A percentile compares a stretch with the other conserved stretches of the same genome.
Evolutionary conservation across 2,329 filamentous ascomycete species (phyloP).

Genomic region (Shiraia bambusicola): DNA sequence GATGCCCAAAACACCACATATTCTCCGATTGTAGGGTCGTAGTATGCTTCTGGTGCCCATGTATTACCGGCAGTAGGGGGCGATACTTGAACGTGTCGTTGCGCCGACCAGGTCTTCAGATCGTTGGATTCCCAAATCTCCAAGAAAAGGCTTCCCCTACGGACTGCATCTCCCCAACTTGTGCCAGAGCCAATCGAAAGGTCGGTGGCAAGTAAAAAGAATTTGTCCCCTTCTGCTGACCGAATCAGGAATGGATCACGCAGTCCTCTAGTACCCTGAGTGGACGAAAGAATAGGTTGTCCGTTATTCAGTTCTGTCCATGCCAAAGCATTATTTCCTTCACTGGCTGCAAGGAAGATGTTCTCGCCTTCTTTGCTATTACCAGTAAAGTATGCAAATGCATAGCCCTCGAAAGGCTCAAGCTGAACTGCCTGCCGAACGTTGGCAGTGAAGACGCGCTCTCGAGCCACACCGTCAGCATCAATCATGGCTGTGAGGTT

Average conservation of each 20-base stretch:
- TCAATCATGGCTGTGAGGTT: constrained; percentile 43
- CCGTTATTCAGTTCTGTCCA: constrained; percentile 55
- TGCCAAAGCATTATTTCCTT: constrained; percentile 55
- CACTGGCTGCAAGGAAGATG: constrained; percentile 55
- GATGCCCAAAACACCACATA: constrained; percentile 54
- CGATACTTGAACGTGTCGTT: constrained; percentile 54
- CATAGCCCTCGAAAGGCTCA: constrained; percentile 49
- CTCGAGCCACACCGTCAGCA: constrained; percentile 10
- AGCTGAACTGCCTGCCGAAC: constrained; percentile 38
- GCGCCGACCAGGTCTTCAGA: constrained; percentile 54
- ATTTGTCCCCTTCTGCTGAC: constrained; percentile 53
- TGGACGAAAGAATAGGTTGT: constrained; percentile 51
- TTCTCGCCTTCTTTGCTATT: constrained; percentile 52
- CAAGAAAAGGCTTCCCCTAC: constrained; percentile 53
- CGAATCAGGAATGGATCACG: constrained; percentile 58
- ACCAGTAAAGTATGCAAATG: constrained; percentile 56
- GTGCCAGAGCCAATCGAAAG: constrained; percentile 58
- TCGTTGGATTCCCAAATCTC: constrained; percentile 58
- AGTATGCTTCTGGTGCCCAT: constrained; percentile 57
- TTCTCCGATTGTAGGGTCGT: constrained; percentile 46
- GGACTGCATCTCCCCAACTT: constrained; percentile 53
- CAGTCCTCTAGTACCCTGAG: constrained; percentile 52
- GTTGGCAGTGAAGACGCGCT: constrained; percentile 40
- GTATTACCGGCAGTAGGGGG: constrained; percentile 55
- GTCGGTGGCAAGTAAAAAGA: constrained; percentile 56